These are phyloP conservation scores for Ananas comosus DNA, from an alignment of 176 grass and related monocot genomes.

Conservation along the genomic window DNA sequence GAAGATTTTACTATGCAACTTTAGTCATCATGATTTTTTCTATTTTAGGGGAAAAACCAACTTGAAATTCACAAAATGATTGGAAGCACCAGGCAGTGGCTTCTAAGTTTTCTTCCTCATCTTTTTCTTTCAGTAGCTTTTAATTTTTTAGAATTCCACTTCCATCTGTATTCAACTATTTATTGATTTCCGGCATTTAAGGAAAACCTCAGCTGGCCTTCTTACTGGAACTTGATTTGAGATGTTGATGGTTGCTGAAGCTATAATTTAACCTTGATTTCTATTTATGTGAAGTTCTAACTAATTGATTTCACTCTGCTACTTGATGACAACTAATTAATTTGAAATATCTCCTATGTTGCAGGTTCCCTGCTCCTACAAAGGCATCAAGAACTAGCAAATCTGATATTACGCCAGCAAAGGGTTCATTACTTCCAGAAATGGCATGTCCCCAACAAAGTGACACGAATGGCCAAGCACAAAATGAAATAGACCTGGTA, in stretches of 20 bases:
- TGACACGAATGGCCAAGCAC: constrained; percentile 26
- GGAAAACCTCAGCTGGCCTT: not conserved
- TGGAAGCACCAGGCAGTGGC: no score
- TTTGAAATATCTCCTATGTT: constrained; percentile 11
- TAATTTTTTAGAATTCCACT: no score
- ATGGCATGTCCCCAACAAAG: constrained; percentile 19
- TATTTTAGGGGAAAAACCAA: no score
- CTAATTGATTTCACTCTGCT: not conserved
- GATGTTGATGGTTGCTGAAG: not conserved
- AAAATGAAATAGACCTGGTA: constrained; percentile 47
- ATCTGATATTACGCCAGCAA: constrained; percentile 25
- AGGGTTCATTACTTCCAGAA: constrained; percentile 20
- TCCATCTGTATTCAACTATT: no score
- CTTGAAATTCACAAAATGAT: no score
- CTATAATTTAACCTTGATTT: not conserved
- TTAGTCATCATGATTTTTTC: no score
- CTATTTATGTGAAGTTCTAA: not conserved
- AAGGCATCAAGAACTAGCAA: constrained; percentile 51
- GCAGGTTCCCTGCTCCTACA: constrained; percentile 47
- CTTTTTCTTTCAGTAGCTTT: no score
- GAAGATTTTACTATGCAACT: no score
- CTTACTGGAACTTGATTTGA: not conserved
- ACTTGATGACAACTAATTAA: constrained; percentile 1
- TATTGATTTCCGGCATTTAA: not conserved
- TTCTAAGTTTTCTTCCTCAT: no score